A percentile compares a stretch with the other conserved stretches of the same genome.
phyloP scores from a whole-genome alignment of 805 yeast genomes.

The Tetrapisispora fleetii region DNA sequence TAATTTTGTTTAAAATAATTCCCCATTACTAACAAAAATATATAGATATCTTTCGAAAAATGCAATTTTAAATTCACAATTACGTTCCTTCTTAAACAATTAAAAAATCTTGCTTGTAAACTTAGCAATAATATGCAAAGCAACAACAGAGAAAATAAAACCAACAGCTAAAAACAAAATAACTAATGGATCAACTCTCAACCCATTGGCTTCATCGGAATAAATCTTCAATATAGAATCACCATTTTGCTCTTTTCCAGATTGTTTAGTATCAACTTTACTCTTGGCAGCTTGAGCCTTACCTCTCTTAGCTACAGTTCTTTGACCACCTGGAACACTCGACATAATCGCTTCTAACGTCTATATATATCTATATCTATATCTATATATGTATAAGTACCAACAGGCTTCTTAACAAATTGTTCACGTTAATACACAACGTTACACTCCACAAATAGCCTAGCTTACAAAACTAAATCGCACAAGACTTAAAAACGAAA shows the following conservation, averaged over 20 bases:
- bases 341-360: not conserved
- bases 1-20: too few species aligned
- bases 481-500: too few species aligned
- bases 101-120: slow-evolving; percentile 61
- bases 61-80: slow-evolving; percentile 3
- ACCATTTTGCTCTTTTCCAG: slow-evolving; percentile 83
- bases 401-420: not conserved
- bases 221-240: slow-evolving; percentile 88
- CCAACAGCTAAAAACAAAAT: slow-evolving; percentile 91
- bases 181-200: slow-evolving; percentile 89
- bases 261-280: slow-evolving; percentile 45
- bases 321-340: slow-evolving; percentile 56
- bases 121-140: slow-evolving; percentile 85
- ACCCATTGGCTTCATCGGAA: slow-evolving; percentile 90
- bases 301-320: slow-evolving; percentile 73
- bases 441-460: too few species aligned
- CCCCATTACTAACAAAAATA: too few species aligned
- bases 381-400: not conserved
- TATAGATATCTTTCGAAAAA: not conserved
- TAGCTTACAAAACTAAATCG: too few species aligned
- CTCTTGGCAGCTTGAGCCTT: slow-evolving; percentile 51
- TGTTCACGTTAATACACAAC: too few species aligned
- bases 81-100: not conserved
- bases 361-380: not conserved
- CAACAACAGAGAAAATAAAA: slow-evolving; percentile 86